These are phyloP conservation scores for Acacia confusa DNA, from an alignment of 306 rosid species.

Conservation along the genomic window DNA sequence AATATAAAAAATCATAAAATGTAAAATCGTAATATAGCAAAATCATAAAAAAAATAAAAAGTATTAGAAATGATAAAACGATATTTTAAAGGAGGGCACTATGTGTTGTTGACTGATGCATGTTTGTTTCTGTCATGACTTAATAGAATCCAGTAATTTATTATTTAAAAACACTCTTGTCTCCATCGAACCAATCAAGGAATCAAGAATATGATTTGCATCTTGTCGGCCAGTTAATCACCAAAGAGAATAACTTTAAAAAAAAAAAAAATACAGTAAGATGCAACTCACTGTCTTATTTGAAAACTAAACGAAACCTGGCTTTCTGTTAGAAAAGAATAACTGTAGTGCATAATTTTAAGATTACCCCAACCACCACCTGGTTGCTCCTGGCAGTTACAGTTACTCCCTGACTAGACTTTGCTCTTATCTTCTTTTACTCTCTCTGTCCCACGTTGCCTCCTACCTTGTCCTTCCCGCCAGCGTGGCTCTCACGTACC, in stretches of 20 bases:
- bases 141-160: no score
- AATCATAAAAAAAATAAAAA: no score
- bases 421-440: neutral
- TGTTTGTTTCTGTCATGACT: no score
- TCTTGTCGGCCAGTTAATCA: no score
- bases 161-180: no score
- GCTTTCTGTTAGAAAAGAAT: neutral
- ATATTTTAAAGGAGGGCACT: no score
- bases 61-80: no score
- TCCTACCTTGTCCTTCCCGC: neutral
- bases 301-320: neutral
- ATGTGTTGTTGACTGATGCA: no score
- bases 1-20: no score
- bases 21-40: no score
- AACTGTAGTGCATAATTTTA: neutral
- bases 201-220: no score
- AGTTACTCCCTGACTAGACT: neutral
- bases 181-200: no score
- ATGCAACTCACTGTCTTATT: neutral
- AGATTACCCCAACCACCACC: neutral
- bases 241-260: neutral
- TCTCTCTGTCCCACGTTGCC: neutral
- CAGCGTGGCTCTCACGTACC: constrained; percentile 29
- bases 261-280: neutral
- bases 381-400: neutral